These are phyloP conservation scores for Trichosporon ovoides DNA, from an alignment of 1,284 basidiomycete genomes.

Conservation along the genomic window DNA sequence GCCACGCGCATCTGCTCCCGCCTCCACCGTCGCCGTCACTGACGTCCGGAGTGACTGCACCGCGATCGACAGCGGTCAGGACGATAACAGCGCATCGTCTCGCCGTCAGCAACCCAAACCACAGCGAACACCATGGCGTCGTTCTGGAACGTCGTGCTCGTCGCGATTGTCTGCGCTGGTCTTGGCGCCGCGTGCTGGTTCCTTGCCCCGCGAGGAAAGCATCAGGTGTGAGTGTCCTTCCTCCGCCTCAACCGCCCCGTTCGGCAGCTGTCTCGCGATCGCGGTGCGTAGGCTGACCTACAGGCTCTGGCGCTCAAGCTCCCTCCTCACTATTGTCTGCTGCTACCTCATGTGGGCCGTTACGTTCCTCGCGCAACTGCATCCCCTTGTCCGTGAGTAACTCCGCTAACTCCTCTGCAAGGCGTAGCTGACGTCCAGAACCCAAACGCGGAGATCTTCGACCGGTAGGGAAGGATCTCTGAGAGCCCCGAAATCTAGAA, in stretches of 20 bases:
- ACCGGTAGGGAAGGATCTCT: neutral
- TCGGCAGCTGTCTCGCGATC: too few species aligned
- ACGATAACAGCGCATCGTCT: too few species aligned
- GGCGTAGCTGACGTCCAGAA: constrained; percentile 7
- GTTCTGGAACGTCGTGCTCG: constrained; percentile 40
- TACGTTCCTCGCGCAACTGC: constrained; percentile 83
- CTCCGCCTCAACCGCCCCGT: too few species aligned
- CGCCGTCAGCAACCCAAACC: too few species aligned
- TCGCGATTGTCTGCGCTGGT: constrained; percentile 47
- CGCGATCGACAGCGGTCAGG: too few species aligned
- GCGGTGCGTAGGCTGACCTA: neutral
- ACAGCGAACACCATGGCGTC: too few species aligned
- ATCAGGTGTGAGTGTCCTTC: constrained; percentile 82
- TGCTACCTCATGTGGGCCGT: constrained; percentile 94
- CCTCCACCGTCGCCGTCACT: too few species aligned
- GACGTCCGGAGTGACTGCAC: too few species aligned
- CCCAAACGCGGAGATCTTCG: constrained; percentile 10
- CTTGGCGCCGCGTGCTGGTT: constrained; percentile 65
- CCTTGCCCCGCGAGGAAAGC: constrained; percentile 71
- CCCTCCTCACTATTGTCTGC: constrained; percentile 68
- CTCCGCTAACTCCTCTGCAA: constrained; percentile 6
- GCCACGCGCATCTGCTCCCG: too few species aligned
- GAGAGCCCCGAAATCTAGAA: neutral
- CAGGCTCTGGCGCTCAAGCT: constrained; percentile 72
- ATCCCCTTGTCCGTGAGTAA: constrained; percentile 73